Percentiles rank a stretch among this genome's conserved stretches.
Evolutionary conservation across 768 basidiomycete species (phyloP).

Genomic region (Holtermanniella nyarrowii): DNA sequence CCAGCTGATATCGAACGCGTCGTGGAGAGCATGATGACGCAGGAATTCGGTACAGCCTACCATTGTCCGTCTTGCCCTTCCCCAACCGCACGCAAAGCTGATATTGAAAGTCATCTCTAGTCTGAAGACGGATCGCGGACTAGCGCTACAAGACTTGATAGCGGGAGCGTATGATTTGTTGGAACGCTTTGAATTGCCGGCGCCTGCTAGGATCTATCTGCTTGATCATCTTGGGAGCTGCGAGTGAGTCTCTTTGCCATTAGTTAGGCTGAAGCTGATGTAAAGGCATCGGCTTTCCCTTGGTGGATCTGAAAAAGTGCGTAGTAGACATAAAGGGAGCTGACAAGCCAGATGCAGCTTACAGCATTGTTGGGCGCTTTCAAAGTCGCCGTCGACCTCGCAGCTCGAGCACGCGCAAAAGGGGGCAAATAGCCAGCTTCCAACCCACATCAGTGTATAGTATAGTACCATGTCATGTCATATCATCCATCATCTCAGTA

Average conservation of each 20-base stretch:
- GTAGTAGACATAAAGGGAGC: background rate
- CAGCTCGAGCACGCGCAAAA: background rate
- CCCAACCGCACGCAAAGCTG: background rate
- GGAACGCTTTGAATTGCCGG: conserved; percentile 72
- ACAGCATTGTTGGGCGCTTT: conserved; percentile 84
- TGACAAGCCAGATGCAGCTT: conserved; percentile 53
- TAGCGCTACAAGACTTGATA: conserved; percentile 89
- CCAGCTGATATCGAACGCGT: conserved; percentile 88
- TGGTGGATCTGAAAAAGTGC: conserved; percentile 73
- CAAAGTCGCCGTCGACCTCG: conserved; percentile 73
- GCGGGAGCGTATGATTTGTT: conserved; percentile 84
- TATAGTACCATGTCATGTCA: background rate
- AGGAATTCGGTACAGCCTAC: conserved; percentile 88
- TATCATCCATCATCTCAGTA: background rate
- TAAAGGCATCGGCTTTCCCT: conserved; percentile 77
- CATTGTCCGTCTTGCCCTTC: conserved; percentile 30
- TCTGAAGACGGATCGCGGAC: conserved; percentile 80
- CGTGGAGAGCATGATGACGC: conserved; percentile 87
- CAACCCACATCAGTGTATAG: background rate
- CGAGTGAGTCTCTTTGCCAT: conserved; percentile 54
- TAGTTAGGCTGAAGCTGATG: background rate
- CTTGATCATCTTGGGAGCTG: conserved; percentile 88
- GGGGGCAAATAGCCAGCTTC: background rate
- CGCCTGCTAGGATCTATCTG: conserved; percentile 77
- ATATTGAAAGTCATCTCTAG: conserved; percentile 62